phyloP scores from a whole-genome alignment of 768 basidiomycete genomes.

The Tricholoma bakamatsutake region DNA sequence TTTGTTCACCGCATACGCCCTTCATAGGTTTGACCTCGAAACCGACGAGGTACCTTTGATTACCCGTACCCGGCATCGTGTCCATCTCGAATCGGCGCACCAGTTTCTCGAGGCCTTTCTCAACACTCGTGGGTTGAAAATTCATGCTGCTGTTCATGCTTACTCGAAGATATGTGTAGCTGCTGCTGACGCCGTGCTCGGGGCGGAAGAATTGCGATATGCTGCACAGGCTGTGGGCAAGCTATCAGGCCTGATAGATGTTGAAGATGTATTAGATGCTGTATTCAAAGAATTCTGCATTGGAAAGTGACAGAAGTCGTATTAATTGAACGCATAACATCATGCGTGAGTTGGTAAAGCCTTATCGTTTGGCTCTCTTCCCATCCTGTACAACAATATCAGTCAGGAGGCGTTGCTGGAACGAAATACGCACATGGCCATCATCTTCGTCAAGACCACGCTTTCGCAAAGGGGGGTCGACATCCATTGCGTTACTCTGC shows the following conservation, averaged over 20 bases:
- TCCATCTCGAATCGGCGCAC: constrained; percentile 63
- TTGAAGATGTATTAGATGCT: constrained; percentile 78
- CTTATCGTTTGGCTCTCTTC: constrained; percentile 12
- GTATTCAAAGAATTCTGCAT: constrained; percentile 89
- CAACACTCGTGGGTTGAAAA: constrained; percentile 15
- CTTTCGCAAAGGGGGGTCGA: constrained; percentile 19
- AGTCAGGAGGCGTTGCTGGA: neutral
- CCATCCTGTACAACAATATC: constrained; percentile 8
- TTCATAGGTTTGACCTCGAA: constrained; percentile 22
- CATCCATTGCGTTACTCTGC: constrained; percentile 20
- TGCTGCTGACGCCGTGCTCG: constrained; percentile 68
- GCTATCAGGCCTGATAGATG: constrained; percentile 74
- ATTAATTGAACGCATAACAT: neutral
- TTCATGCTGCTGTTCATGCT: neutral
- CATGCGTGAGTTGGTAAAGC: neutral
- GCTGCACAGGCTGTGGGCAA: constrained; percentile 80
- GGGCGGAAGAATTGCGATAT: constrained; percentile 84
- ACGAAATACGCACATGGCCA: constrained; percentile 14
- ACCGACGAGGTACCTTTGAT: constrained; percentile 51
- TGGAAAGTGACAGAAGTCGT: constrained; percentile 43
- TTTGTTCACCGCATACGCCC: neutral
- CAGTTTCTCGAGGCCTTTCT: constrained; percentile 61
- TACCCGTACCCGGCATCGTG: constrained; percentile 75
- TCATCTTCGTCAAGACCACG: constrained; percentile 18
- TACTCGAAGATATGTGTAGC: constrained; percentile 28